Evolutionary conservation across 148 eudicot genomes (phyloP).

Genomic region (Limonium bicolor): DNA sequence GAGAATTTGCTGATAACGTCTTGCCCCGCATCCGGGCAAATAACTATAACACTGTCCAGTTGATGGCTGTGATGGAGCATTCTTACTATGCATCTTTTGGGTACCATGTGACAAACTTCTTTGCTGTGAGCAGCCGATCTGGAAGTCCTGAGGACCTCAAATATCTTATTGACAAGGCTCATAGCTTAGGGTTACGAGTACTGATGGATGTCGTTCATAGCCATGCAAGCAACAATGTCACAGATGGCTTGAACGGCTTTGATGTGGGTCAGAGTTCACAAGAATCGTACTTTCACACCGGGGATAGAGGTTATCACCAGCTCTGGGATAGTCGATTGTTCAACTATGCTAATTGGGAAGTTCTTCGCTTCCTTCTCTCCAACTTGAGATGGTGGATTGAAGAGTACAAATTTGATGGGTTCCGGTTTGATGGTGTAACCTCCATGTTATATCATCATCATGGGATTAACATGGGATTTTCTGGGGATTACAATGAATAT

Average conservation of each 20-base stretch:
- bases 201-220: slow-evolving; percentile 99
- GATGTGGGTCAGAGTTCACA: slow-evolving; percentile 93
- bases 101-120: slow-evolving; percentile 98
- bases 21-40: slow-evolving; percentile 89
- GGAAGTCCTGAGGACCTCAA: slow-evolving; percentile 99
- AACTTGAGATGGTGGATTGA: slow-evolving; percentile 99
- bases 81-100: slow-evolving; percentile 97
- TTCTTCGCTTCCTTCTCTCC: slow-evolving; percentile 79
- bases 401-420: slow-evolving; percentile 97
- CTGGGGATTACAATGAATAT: slow-evolving; percentile 90
- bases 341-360: slow-evolving; percentile 94
- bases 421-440: slow-evolving; percentile 96
- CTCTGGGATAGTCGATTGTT: slow-evolving; percentile 99
- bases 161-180: slow-evolving; percentile 96
- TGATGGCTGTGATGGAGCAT: slow-evolving; percentile 99
- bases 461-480: slow-evolving; percentile 60
- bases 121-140: slow-evolving; percentile 98
- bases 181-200: slow-evolving; percentile 82
- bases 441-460: slow-evolving; percentile 99
- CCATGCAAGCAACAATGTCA: slow-evolving; percentile 75
- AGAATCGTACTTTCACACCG: slow-evolving; percentile 98
- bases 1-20: slow-evolving; percentile 88
- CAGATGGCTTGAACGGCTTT: slow-evolving; percentile 94
- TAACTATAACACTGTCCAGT: slow-evolving; percentile 95
- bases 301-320: slow-evolving; percentile 93